Evolutionary conservation across 1,284 basidiomycete genomes (phyloP).

Genomic region (Sporisorium graminicola): DNA sequence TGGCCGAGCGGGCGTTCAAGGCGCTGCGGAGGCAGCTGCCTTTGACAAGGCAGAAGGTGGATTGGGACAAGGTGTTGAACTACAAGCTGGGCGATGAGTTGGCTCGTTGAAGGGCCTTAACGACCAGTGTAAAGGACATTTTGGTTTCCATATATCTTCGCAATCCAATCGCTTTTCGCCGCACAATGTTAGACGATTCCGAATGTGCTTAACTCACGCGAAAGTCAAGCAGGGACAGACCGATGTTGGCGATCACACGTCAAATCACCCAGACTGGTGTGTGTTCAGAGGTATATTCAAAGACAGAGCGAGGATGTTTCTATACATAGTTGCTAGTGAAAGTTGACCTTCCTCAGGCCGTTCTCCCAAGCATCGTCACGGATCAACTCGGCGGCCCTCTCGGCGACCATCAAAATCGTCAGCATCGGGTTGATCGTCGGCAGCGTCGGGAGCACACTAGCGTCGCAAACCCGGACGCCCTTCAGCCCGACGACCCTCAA

Average conservation of each 20-base stretch:
- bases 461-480: constrained; percentile 67
- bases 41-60: constrained; percentile 66
- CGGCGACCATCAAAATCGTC: constrained; percentile 65
- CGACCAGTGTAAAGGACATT: background rate
- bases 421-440: constrained; percentile 66
- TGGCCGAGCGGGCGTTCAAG: constrained; percentile 65
- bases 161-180: background rate
- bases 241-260: too few species aligned
- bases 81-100: constrained; percentile 61
- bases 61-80: constrained; percentile 68
- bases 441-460: constrained; percentile 66
- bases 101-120: background rate
- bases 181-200: too few species aligned
- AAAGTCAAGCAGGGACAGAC: too few species aligned
- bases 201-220: too few species aligned
- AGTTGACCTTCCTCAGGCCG: constrained; percentile 42
- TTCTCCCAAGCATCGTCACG: constrained; percentile 60
- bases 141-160: background rate
- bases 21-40: constrained; percentile 63
- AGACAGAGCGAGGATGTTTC: background rate
- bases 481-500: constrained; percentile 63
- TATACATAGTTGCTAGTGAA: constrained; percentile 4
- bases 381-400: constrained; percentile 68
- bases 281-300: constrained; percentile 5
- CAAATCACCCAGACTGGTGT: background rate